Evolutionary conservation across 345 rosid species (phyloP).

Genomic region (Pistacia vera): DNA sequence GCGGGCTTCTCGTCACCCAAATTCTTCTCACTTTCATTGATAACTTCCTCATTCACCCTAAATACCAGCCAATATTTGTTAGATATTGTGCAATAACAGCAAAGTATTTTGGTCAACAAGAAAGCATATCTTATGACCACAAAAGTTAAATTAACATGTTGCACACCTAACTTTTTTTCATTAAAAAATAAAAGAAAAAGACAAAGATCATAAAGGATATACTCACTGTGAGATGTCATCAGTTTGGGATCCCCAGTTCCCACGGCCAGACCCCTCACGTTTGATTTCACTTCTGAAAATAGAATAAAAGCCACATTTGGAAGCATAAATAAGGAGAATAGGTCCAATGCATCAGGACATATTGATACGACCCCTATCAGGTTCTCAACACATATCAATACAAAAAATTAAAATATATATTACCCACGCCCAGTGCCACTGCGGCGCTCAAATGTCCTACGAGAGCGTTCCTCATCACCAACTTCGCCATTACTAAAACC

Average conservation of each 20-base stretch:
- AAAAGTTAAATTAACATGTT: neutral
- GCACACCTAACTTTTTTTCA: too few species aligned
- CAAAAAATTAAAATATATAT: slow-evolving; percentile 19
- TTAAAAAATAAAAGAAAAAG: too few species aligned
- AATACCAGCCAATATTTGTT: neutral
- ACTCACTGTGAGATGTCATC: slow-evolving; percentile 80
- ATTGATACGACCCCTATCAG: too few species aligned
- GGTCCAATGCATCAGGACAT: neutral
- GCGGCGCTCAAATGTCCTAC: slow-evolving; percentile 68
- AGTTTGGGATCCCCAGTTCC: slow-evolving; percentile 84
- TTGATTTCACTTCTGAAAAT: slow-evolving; percentile 62
- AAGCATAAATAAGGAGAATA: neutral
- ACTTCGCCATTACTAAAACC: slow-evolving; percentile 69
- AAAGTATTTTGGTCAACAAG: slow-evolving; percentile 11
- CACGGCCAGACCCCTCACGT: slow-evolving; percentile 91
- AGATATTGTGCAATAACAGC: neutral
- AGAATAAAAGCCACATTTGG: slow-evolving; percentile 11
- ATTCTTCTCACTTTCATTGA: slow-evolving; percentile 57
- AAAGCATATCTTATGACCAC: neutral
- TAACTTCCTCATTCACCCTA: slow-evolving; percentile 68
- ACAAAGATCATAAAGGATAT: neutral
- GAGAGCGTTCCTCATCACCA: slow-evolving; percentile 67
- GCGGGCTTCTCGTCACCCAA: slow-evolving; percentile 58
- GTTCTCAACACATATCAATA: neutral
- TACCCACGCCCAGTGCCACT: slow-evolving; percentile 96